Evolutionary conservation across 2,329 filamentous ascomycete species (phyloP), one percentile per base, ranked within the genome.

Genomic region (Aspergillus pseudonomiae): DNA sequence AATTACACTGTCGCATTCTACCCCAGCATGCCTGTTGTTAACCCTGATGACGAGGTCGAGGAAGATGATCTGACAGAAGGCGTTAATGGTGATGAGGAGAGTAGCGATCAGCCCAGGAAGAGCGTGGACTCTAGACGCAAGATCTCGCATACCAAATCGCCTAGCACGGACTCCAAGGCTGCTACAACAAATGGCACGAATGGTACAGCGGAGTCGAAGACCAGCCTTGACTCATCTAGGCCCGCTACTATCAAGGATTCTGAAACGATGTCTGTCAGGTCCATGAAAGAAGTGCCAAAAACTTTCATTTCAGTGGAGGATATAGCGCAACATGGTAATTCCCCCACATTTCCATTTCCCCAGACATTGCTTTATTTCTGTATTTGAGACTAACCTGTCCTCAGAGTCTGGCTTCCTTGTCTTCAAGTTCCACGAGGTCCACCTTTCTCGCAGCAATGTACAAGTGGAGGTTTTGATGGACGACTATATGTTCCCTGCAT

Each of bases 401-500:
- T 48, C 67, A 89, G 93, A 98, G 81, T 95, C 92, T 62, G 95
- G 95, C 67, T 86, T 99, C 62, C 84, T 99, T 67, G 91, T 99
- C 61, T 98, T 99, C 85, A 94, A 94, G 75, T 87, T 99, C 62
- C 88, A 97, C 75, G 94, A 98, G 65, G 93, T 90, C 28, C 91
- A 97, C 61, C 86, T 99, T 74, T 86, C 92, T 0, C 88, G 91
- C 67, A 87, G 84, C 59, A 87, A 94, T 68, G 90, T 88, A 34
- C 90, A 92, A 65, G 83, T 99, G 26, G 93, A 99, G 77, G 87
- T 99, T 9, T 83, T 94, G 67, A 95, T 98, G 77, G 95, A 99
- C 77, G 95, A 99, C 75, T 93, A 95, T 86, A 87, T 92, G 36
- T 98, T 95, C 81, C 91, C 95, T 0, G 91, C 93, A 0, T 98